These are phyloP conservation scores for Astrothelium subdiscretum DNA, from an alignment of 495 filamentous ascomycete genomes.

Conservation along the genomic window DNA sequence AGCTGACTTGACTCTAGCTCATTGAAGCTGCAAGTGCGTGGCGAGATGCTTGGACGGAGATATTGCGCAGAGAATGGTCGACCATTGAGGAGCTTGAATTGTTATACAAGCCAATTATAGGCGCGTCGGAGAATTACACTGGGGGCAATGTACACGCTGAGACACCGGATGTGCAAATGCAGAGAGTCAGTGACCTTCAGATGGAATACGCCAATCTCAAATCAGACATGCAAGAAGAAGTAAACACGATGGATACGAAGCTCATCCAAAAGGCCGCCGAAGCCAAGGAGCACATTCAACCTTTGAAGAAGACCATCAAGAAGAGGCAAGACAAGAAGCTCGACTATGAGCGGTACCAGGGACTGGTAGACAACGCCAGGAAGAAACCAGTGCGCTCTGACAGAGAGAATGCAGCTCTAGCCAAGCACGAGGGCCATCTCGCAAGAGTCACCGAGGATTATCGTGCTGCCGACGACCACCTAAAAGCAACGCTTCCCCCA, in stretches of 20 bases:
- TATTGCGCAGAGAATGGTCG: constrained; percentile 59
- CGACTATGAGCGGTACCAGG: constrained; percentile 75
- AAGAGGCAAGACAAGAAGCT: constrained; percentile 81
- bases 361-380: constrained; percentile 55
- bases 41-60: constrained; percentile 74
- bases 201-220: constrained; percentile 64
- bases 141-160: constrained; percentile 35
- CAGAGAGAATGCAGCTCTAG: constrained; percentile 63
- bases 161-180: constrained; percentile 53
- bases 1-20: constrained; percentile 43
- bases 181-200: constrained; percentile 55
- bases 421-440: constrained; percentile 71
- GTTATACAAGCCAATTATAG: constrained; percentile 74
- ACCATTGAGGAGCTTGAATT: constrained; percentile 60
- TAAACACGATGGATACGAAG: constrained; percentile 57
- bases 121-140: constrained; percentile 43
- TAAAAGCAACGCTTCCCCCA: constrained; percentile 63
- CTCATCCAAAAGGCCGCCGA: constrained; percentile 62
- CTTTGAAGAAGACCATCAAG: constrained; percentile 84
- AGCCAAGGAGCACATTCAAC: constrained; percentile 58
- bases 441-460: constrained; percentile 51
- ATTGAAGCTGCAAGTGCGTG: constrained; percentile 70
- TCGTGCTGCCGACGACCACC: constrained; percentile 64
- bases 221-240: constrained; percentile 61
- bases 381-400: constrained; percentile 63